A percentile compares a stretch with the other conserved stretches of the same genome.
phyloP scores from a whole-genome alignment of 805 yeast genomes.

The Candida alai region DNA sequence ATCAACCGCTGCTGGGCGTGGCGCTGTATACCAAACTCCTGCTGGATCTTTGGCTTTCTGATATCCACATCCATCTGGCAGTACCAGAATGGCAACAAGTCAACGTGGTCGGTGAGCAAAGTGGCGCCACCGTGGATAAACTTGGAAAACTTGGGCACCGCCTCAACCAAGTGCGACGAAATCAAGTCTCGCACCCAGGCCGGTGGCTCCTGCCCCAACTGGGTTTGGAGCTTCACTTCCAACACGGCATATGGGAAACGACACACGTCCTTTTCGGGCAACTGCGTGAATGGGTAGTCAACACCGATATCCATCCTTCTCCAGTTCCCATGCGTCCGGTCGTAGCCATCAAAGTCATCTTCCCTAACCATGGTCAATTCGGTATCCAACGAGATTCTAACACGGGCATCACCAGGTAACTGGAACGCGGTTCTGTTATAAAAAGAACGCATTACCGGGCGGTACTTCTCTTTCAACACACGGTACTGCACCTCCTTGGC shows the following conservation, averaged over 20 bases:
- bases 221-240: slow-evolving; percentile 96
- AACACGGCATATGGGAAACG: slow-evolving; percentile 96
- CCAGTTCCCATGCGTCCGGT: slow-evolving; percentile 93
- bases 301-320: slow-evolving; percentile 98
- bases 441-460: slow-evolving; percentile 95
- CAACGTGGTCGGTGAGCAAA: slow-evolving; percentile 78
- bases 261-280: slow-evolving; percentile 80
- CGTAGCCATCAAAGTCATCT: slow-evolving; percentile 90
- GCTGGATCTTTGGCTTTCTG: slow-evolving; percentile 72
- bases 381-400: slow-evolving; percentile 95
- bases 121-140: slow-evolving; percentile 96
- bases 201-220: slow-evolving; percentile 98
- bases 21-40: slow-evolving; percentile 61
- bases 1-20: slow-evolving; percentile 14
- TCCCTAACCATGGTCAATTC: slow-evolving; percentile 97
- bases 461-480: slow-evolving; percentile 72
- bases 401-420: slow-evolving; percentile 98
- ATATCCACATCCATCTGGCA: slow-evolving; percentile 97
- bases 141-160: slow-evolving; percentile 96
- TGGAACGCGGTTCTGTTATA: slow-evolving; percentile 99
- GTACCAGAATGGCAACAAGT: slow-evolving; percentile 91
- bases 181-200: slow-evolving; percentile 94
- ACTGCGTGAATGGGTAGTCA: slow-evolving; percentile 88
- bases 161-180: slow-evolving; percentile 90
- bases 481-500: slow-evolving; percentile 93